Conservation (phyloP, 2,329 filamentous ascomycete genomes). For the Emericellopsis atlantica region DNA sequence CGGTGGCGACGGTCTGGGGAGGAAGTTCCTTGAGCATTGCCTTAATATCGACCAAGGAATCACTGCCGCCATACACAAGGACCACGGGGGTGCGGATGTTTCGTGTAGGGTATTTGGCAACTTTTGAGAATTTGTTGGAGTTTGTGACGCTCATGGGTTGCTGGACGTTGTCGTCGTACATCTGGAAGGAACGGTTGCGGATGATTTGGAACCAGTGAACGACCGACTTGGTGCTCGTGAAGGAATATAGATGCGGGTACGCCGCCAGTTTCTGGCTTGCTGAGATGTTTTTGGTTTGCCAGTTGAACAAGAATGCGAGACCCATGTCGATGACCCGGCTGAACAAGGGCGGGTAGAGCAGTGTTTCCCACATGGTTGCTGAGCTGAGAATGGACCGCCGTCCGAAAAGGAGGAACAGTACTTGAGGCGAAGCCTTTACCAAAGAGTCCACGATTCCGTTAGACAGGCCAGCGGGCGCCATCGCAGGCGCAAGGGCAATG, state of each 20-base stretch:
- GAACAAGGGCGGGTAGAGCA: constrained; percentile 90
- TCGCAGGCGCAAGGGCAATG: constrained; percentile 88
- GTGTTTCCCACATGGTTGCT: constrained; percentile 92
- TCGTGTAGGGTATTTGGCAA: constrained; percentile 87
- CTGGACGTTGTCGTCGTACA: constrained; percentile 93
- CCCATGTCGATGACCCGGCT: constrained; percentile 75
- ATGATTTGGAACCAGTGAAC: constrained; percentile 99
- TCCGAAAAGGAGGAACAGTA: constrained; percentile 87
- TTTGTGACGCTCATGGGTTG: constrained; percentile 59
- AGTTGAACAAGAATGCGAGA: constrained; percentile 76
- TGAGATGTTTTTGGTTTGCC: constrained; percentile 75
- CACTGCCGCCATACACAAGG: constrained; percentile 83
- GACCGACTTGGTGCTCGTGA: constrained; percentile 90
- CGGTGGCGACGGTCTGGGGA: constrained; percentile 68
- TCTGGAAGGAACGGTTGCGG: constrained; percentile 88
- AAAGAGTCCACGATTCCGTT: constrained; percentile 88
- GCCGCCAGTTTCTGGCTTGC: constrained; percentile 84
- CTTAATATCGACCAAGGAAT: constrained; percentile 87
- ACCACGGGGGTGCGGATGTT: constrained; percentile 97
- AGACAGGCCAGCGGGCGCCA: constrained; percentile 84
- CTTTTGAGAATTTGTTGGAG: constrained; percentile 80
- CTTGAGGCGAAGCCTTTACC: constrained; percentile 83
- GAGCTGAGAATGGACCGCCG: constrained; percentile 83
- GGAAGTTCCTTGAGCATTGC: constrained; percentile 87
- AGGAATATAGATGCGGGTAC: constrained; percentile 93